Conservation (phyloP, 2,329 filamentous ascomycete species). For the Corynespora cassiicola region DNA sequence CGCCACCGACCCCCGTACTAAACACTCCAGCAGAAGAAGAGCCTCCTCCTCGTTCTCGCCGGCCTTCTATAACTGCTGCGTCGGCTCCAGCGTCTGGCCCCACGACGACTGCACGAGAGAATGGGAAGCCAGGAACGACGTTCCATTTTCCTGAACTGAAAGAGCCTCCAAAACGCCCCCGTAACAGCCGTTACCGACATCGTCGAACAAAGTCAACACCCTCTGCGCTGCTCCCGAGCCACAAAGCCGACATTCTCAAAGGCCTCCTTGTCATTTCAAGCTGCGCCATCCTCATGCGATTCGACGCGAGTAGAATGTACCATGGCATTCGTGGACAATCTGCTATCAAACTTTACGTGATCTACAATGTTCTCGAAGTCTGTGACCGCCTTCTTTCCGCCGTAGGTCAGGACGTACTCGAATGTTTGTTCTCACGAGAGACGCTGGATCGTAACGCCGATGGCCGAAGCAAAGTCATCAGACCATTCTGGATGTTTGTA, state of each 20-base stretch:
- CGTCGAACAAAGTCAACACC: constrained; percentile 82
- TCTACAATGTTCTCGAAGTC: constrained; percentile 96
- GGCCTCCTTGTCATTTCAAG: constrained; percentile 87
- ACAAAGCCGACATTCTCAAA: constrained; percentile 95
- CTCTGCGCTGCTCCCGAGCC: constrained; percentile 81
- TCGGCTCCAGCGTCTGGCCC: constrained; percentile 17
- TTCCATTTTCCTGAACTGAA: constrained; percentile 37
- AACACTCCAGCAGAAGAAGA: constrained; percentile 36
- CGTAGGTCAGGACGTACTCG: constrained; percentile 92
- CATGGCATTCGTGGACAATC: constrained; percentile 96
- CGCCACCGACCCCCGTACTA: constrained; percentile 26
- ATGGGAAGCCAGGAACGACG: constrained; percentile 23
- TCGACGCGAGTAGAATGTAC: constrained; percentile 97
- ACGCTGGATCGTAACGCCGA: constrained; percentile 86
- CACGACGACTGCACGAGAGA: constrained; percentile 29
- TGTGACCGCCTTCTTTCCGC: constrained; percentile 89
- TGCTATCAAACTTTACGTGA: constrained; percentile 97
- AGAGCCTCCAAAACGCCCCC: constrained; percentile 35
- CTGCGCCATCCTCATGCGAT: constrained; percentile 82
- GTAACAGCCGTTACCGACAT: constrained; percentile 58
- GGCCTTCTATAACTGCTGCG: constrained; percentile 25
- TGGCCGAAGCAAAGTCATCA: constrained; percentile 87
- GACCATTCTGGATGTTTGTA: constrained; percentile 90
- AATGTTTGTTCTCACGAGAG: constrained; percentile 93
- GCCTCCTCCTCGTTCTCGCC: constrained; percentile 29